Base-by-base conservation (phyloP, 768 basidiomycete species). In the Neoboletus magnificus region DNA sequence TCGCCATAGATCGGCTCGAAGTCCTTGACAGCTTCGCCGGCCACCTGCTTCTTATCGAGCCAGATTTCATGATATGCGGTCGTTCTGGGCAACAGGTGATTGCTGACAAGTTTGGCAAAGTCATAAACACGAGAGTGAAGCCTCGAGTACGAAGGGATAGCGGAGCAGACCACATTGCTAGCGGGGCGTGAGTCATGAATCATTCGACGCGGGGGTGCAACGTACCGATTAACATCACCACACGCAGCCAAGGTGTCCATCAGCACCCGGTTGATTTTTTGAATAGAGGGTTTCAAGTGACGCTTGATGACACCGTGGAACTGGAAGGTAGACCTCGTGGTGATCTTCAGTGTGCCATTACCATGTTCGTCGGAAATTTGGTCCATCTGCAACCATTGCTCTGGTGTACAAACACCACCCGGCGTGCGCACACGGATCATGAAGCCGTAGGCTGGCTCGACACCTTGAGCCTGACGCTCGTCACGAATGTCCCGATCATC, bases 401-500 rank as follows among this genome's bases (percentile, higher is more conserved):
- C 75, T 4, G 96, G 88, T 27, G 77, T 80, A 71, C 97, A 98
- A 22, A 99, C 94, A 60, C 97, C 97, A 53, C 89, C 97, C 44
- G 97, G 95, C 79, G 97, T 89, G 50, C 97, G 84, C 44, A 93
- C 91, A 61, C 97, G 92, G 64, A 98, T 98, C 97, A 99, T 99
- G 79, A 99, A 99, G 66, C 86, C 82, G 74, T 87, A 99, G 1
- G 97, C 97, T 32, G 93, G 93, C 73, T 99, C 97, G 22, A 89
- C 85, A 43, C 94, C 97, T 68, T 93, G 89, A 23, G 82, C 86
- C 70, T 92, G 84, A 56, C 97, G 87, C 72, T 98, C 96, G 59
- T 98, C 96, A 37, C 97, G 90, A 66, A 99, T 96, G 72, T 99
- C 97, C 45, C 97, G 88, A 70, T 99, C 97, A 69, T 98, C 97